Percentiles rank a stretch among this genome's conserved stretches.
Evolutionary conservation across 805 yeast species (phyloP).

Genomic region (Metschnikowia santaceciliae): DNA sequence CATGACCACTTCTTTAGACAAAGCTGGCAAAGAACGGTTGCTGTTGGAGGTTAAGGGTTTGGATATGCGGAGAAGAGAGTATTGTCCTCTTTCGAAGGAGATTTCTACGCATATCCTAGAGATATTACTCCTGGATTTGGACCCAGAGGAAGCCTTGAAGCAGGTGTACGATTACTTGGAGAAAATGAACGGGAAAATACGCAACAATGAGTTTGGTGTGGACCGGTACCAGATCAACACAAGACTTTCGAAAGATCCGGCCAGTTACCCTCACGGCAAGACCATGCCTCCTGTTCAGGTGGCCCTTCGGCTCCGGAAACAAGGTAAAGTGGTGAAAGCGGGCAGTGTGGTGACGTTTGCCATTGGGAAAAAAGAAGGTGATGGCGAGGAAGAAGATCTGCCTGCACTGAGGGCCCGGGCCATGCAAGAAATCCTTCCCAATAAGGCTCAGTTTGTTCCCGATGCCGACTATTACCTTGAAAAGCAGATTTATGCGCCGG

Average conservation of each 20-base stretch:
- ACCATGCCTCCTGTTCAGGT: slow-evolving; percentile 83
- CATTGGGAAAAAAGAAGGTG: slow-evolving; percentile 44
- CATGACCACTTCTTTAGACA: slow-evolving; percentile 53
- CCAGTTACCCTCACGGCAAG: slow-evolving; percentile 74
- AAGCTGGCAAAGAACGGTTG: slow-evolving; percentile 51
- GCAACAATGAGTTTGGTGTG: slow-evolving; percentile 56
- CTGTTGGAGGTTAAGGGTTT: slow-evolving; percentile 88
- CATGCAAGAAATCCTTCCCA: slow-evolving; percentile 62
- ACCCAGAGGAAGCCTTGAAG: slow-evolving; percentile 69
- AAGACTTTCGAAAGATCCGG: slow-evolving; percentile 85
- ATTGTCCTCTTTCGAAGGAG: slow-evolving; percentile 87
- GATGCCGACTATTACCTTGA: slow-evolving; percentile 80
- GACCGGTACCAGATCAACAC: slow-evolving; percentile 78
- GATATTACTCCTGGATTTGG: slow-evolving; percentile 65
- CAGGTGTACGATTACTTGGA: slow-evolving; percentile 72
- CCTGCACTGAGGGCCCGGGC: slow-evolving; percentile 85
- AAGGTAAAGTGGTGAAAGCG: slow-evolving; percentile 82
- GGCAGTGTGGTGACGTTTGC: slow-evolving; percentile 89
- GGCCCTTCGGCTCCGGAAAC: slow-evolving; percentile 73
- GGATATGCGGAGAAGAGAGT: slow-evolving; percentile 96
- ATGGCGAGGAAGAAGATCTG: slow-evolving; percentile 28
- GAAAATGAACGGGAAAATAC: slow-evolving; percentile 52
- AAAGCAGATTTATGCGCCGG: slow-evolving; percentile 86
- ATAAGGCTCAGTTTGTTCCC: slow-evolving; percentile 50
- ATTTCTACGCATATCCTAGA: slow-evolving; percentile 72